Base-by-base conservation (phyloP, 805 yeast genomes). In the Teunomyces aglyptinius region DNA sequence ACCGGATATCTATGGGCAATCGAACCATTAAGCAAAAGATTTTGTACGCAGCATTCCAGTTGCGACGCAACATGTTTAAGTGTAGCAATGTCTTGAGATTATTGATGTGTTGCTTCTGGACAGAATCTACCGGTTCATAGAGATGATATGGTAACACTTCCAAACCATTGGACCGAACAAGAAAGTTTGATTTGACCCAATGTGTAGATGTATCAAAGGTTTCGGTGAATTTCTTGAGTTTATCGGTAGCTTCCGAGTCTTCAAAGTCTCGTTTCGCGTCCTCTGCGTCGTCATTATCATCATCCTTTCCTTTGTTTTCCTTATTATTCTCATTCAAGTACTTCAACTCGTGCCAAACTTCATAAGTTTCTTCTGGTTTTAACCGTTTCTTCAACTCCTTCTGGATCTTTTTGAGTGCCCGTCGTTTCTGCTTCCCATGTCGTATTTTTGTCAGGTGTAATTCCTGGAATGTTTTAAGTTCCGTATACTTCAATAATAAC, bases 11-110 rank as follows among this genome's bases (percentile, higher is more conserved):
- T 8, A 79, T 70, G 1, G 77, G 77, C 1, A 77, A 53, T 43
- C 85, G 60, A 2, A 82, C 58, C 18, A 86, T 58, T 1, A 80
- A 44, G 7, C 79, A 60, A 52, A 81, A 81, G 6, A 80, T 63
- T 45, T 71, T 71, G 54, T 79, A 81, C 0, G 87, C 86, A 12
- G 68, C 38, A 5, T 59, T 54, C 89, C 89, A 86, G 6, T 81
- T 73, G 26, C 67, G 57, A 31, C 72, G 63, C 35, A 77, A 55
- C 3, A 85, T 58, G 46, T 71, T 71, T 8, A 77, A 33, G 51
- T 82, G 84, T 28, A 86, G 58, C 15, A 83, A 59, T 10, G 69
- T 67, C 26, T 63, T 69, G 38, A 82, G 55, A 38, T 68, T 66
- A 24, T 51, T 50, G 3, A 66, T 47, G 49, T 71, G 74, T 38